Base-by-base conservation (phyloP, 345 rosid species). In the Brassica rapa region DNA sequence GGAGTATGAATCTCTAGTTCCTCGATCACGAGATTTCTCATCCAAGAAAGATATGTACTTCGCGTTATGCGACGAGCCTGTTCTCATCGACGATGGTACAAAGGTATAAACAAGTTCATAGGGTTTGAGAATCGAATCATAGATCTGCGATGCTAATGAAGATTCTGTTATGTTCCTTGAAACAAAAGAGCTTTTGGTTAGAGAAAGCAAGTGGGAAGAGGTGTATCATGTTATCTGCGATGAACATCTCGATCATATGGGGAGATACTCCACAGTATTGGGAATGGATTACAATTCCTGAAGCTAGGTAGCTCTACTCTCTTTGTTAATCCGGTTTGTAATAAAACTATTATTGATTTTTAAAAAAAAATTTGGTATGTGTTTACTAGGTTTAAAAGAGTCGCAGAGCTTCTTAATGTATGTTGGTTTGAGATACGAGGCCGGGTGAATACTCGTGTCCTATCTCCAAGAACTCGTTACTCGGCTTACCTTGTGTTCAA, bases 31-130 rank as follows among this genome's bases (percentile, higher is more conserved):
- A 3, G 51, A 6, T 6, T 59, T 61, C 24, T 32, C 82, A 21
- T 74, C 87, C 32, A 85, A 81, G 85, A 87, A 86, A 72, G 77
- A 84, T 1, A 83, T 82, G 56, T 88, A 83, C 79, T 49, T 86
- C 71, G 30, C 72, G 53, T 80, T 89, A 7, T 89, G 91, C 71
- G 21, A 75, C 23, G 61, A 71, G 16, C 84, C 85, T 30, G 8
- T 87, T 46, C 77, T 87, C 32, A 51, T 85, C 79, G 83, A 85
- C 27, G 55, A 79, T 68, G 89, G 85, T 39, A 68, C 35, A 64
- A 85, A 46, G 89, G 93, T 91, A 80, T 46, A 57, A 57, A 3
- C 24, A 37, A 37, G 63, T 59, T 59, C 14, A 7, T 55, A 16
- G 3, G 21, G 19, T 53, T 15, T 57, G 29, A 41, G 49, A 11